Evolutionary conservation across 345 rosid genomes (phyloP), one percentile per base, ranked within the genome.

Genomic region (Eucalyptus shirleyi): DNA sequence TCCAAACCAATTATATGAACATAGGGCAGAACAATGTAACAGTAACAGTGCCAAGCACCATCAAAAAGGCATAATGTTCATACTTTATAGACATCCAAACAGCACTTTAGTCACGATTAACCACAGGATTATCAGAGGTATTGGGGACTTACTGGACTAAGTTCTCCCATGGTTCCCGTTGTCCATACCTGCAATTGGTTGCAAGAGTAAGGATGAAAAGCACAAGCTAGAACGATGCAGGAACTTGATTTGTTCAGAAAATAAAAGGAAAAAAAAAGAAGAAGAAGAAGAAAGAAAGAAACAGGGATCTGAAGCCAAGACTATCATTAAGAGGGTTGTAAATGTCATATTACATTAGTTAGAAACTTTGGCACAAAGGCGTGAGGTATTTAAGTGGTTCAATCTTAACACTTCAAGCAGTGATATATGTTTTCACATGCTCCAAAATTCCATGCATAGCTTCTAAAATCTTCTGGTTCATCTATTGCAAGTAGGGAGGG

Each of bases 101-200:
- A 34, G 60, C 85, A 77, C 85, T 77, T 40, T 23, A 77, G 85
- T 77, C 85, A 23, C 6, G 85, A 77, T 77, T 77, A 77, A 23
- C 30, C 30, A 40, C 15, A 77, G 47, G 28, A 77, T 77, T 77
- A 77, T 40, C 85, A 77, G 16, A 77, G 49, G 45, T 50, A 49
- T 34, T 67, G 86, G 21, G 42, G 44, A 88, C 96, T 92, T 90
- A 94, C 98, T 88, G 97, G 98, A 47, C 95, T 96, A 80, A 96
- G 93, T 91, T 97, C 99, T 92, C 99, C 98, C 98, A 96, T 96
- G 17, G 98, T 96, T 91, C 99, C 98, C 3, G 98, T 97, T 37
- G 98, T 96, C 96, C 96, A 97, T 37, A 95, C 97, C 99, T 97
- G 93, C 89, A 91, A 19, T 51, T 19, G 59, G n/a, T 59, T n/a